phyloP scores from a whole-genome alignment of 2,329 filamentous ascomycete genomes.

The Calycina marina region DNA sequence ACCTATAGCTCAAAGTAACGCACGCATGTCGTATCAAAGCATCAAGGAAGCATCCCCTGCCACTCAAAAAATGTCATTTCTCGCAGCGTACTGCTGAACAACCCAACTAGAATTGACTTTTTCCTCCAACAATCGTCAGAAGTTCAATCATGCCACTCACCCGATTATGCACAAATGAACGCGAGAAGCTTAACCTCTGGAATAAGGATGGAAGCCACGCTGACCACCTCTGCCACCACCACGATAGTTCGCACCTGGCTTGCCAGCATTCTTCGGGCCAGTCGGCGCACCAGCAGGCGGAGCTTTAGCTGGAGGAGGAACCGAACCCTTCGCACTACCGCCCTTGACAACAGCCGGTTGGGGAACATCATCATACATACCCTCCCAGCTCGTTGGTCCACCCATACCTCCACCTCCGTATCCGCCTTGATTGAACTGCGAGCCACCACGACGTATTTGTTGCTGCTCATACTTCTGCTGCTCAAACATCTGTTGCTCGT shows the following conservation, averaged over 20 bases:
- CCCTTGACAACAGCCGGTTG: conserved; percentile 50
- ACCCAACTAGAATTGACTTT: too few relatives aligned
- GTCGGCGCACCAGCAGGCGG: conserved; percentile 78
- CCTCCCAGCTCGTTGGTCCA: conserved; percentile 82
- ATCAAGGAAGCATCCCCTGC: too few relatives aligned
- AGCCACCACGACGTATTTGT: conserved; percentile 31
- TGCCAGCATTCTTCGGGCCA: conserved; percentile 87
- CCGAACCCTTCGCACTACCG: conserved; percentile 20
- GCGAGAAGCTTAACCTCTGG: conserved; percentile 18
- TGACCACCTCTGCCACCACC: conserved; percentile 68
- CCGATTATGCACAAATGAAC: too few relatives aligned
- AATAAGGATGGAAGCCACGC: conserved; percentile 73
- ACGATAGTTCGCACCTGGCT: conserved; percentile 82
- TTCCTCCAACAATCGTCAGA: background rate
- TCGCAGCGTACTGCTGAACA: too few relatives aligned
- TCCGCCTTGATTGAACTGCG: conserved; percentile 21
- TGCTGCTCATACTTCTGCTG: conserved; percentile 65
- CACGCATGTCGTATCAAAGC: too few relatives aligned
- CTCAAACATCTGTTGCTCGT: conserved; percentile 62
- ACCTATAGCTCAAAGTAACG: too few relatives aligned
- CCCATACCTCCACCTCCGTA: conserved; percentile 37
- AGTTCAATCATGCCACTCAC: background rate
- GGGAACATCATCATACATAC: conserved; percentile 94
- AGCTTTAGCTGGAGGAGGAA: conserved; percentile 29
- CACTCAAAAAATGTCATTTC: too few relatives aligned